Evolutionary conservation across 169 alveolate species (phyloP).

Genomic region (Nephromyces sp.): DNA sequence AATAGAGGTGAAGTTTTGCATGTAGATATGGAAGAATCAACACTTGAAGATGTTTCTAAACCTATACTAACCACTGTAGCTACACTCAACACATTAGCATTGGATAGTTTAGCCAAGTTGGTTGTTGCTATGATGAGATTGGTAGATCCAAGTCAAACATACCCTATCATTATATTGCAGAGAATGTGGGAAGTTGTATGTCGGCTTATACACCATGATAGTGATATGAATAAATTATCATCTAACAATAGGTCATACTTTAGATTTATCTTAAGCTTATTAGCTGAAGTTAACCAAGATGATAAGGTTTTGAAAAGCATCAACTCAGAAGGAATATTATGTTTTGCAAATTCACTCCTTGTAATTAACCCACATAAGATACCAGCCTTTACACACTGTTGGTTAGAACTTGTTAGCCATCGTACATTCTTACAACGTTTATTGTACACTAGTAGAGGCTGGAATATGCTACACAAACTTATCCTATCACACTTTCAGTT

Average conservation of each 20-base stretch:
- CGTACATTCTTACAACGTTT: slow-evolving; percentile 75
- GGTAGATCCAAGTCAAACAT: slow-evolving; percentile 68
- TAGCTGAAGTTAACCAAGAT: background rate
- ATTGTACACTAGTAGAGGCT: slow-evolving; percentile 9
- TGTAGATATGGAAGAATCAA: too few relatives aligned
- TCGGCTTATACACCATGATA: slow-evolving; percentile 55
- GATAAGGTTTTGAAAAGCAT: background rate
- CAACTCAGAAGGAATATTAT: slow-evolving; percentile 18
- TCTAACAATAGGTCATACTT: too few relatives aligned
- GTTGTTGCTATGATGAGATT: slow-evolving; percentile 64
- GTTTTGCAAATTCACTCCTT: slow-evolving; percentile 44
- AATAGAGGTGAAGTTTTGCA: too few relatives aligned
- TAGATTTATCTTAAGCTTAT: background rate
- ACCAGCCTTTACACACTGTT: slow-evolving; percentile 91
- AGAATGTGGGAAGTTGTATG: slow-evolving; percentile 53
- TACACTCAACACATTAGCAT: slow-evolving; percentile 37
- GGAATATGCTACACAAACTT: slow-evolving; percentile 74
- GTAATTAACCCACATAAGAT: slow-evolving; percentile 73
- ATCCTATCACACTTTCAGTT: slow-evolving; percentile 65
- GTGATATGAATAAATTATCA: too few relatives aligned
- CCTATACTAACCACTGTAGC: too few relatives aligned
- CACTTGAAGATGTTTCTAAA: too few relatives aligned
- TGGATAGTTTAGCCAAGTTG: slow-evolving; percentile 67
- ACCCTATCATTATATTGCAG: slow-evolving; percentile 71
- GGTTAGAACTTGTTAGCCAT: slow-evolving; percentile 88